These are phyloP conservation scores for Solanum tarapatanum DNA, from an alignment of 257 asterid genomes.

Conservation along the genomic window DNA sequence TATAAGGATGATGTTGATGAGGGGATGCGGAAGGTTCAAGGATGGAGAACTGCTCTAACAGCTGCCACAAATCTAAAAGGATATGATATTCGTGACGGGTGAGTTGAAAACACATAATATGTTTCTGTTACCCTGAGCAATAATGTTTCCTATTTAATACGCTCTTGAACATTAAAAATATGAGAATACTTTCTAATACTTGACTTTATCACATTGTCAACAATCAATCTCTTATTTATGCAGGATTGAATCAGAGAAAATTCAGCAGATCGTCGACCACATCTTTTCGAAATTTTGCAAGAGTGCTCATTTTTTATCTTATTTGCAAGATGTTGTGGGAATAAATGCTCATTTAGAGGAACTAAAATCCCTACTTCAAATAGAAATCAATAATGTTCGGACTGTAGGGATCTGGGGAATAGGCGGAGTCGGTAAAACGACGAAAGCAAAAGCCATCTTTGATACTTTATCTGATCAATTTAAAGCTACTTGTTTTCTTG, in stretches of 20 bases:
- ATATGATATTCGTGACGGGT: too few relatives aligned
- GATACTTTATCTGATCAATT: too few relatives aligned
- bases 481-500: too few relatives aligned
- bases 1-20: too few relatives aligned
- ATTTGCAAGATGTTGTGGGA: background rate
- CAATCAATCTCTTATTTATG: too few relatives aligned
- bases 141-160: too few relatives aligned
- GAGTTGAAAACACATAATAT: too few relatives aligned
- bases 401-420: background rate
- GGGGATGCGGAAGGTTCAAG: too few relatives aligned
- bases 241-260: background rate
- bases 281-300: background rate
- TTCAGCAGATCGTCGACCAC: background rate
- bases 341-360: background rate
- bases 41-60: too few relatives aligned
- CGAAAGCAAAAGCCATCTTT: background rate
- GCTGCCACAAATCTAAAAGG: too few relatives aligned
- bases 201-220: background rate
- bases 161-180: background rate
- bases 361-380: background rate
- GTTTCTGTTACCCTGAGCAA: too few relatives aligned
- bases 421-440: background rate
- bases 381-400: background rate
- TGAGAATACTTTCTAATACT: background rate
- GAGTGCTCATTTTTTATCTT: background rate